These are phyloP conservation scores for Xylaria sp. DNA, from an alignment of 2,329 filamentous ascomycete species.

Conservation along the genomic window DNA sequence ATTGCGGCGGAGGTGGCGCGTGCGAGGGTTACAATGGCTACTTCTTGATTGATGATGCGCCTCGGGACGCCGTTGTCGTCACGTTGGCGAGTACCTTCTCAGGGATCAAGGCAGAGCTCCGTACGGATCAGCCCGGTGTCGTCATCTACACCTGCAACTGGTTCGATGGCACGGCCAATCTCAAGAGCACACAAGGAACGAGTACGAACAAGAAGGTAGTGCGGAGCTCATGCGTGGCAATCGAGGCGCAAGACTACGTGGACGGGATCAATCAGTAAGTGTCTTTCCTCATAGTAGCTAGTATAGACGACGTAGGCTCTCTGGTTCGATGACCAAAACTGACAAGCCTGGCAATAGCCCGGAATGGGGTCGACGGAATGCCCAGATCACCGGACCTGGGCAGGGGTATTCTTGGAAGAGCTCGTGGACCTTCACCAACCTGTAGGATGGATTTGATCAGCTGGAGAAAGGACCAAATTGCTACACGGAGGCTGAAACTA, in stretches of 20 bases:
- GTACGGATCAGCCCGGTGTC: slow-evolving; percentile 75
- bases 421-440: slow-evolving; percentile 57
- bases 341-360: slow-evolving; percentile 50
- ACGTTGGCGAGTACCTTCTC: slow-evolving; percentile 70
- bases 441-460: slow-evolving; percentile 27
- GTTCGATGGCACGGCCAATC: slow-evolving; percentile 60
- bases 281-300: background rate
- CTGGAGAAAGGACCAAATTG: background rate
- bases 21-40: slow-evolving; percentile 80
- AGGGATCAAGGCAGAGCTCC: slow-evolving; percentile 76
- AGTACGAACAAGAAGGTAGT: slow-evolving; percentile 57
- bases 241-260: slow-evolving; percentile 82
- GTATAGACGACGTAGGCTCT: slow-evolving; percentile 9
- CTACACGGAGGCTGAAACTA: background rate
- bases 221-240: slow-evolving; percentile 76
- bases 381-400: slow-evolving; percentile 56
- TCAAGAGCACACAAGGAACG: slow-evolving; percentile 71
- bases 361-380: slow-evolving; percentile 56
- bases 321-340: slow-evolving; percentile 25
- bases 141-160: slow-evolving; percentile 77
- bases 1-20: slow-evolving; percentile 70
- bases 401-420: slow-evolving; percentile 58
- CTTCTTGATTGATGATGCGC: slow-evolving; percentile 59
- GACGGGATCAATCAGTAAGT: slow-evolving; percentile 77
- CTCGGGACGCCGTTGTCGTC: slow-evolving; percentile 57